Evolutionary conservation across 768 basidiomycete genomes (phyloP), one percentile per base, ranked within the genome.

Genomic region (Floccularia luteovirens): DNA sequence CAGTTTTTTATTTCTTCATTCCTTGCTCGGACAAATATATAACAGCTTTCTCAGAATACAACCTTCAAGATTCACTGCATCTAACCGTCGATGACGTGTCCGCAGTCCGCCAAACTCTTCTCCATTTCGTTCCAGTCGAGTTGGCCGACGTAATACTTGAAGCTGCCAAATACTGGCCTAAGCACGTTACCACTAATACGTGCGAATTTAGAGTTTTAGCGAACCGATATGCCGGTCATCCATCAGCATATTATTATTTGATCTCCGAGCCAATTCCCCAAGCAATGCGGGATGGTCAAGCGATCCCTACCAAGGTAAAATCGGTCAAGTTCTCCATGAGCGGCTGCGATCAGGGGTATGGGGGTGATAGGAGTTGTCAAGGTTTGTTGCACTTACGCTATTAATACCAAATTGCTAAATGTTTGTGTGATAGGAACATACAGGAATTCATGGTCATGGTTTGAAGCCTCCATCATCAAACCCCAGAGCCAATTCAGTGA

Each of bases 121-220:
- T 45, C 14, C 13, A 39, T 2, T 43, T 46, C 24, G 30, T 60
- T 14, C 59, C 60, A 7, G 20, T 47, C 7, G 59, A 62, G 38
- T 48, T 62, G 11, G 51, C 49, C 23, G 51, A 58, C 11, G 22
- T 42, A 35, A 56, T 62, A 13, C 42, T 62, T 10, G 49, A 56
- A 21, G 31, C 38, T 2, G 59, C 55, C 1, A 36, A 48, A 39
- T 62, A 58, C 42, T 61, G 57, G 58, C 53, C 58, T 2, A 44
- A 43, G 19, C 20, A 59, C 3, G 24, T 39, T 16, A 36, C 28
- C 7, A 16, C 38, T 16, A 36, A 22, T 5, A 24, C 22, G 1
- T 7, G 12, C 24, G 14, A 20, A 23, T 13, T 45, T 6, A 14
- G 20, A 11, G 53, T 50, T 11, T 4, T 10, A 2, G 51, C 56